Evolutionary conservation across 106 monocot genomes (phyloP), one percentile per base, ranked within the genome.

Genomic region (Apostasia ramifera): DNA sequence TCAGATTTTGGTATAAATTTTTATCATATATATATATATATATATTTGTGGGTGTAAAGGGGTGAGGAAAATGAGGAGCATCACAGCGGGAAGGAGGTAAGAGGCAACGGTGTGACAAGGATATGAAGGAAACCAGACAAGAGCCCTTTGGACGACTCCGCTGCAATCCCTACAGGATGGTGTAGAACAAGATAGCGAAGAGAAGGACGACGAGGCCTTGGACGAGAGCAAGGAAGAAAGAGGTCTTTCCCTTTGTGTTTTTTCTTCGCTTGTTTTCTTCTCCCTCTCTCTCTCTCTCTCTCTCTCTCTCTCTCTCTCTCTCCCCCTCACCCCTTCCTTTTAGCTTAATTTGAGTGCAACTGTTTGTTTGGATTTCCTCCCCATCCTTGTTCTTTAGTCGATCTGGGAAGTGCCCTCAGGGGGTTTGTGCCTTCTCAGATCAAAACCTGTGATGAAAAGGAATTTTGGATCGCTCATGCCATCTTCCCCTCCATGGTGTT

Each of bases 371-470:
- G 54, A 51, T 55, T 55, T 62, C 66, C 72, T 10, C 56, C 38
- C 44, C 47, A 10, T 9, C 65, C 67, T 74, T 74, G 59, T 74
- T 74, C 74, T 74, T 74, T 67, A 42, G 72, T 48, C 41, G 52
- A 52, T 59, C 4, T 77, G 41, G 75, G 68, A 75, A 75, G 75
- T 68, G 45, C 50, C 75, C 49, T 59, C 40, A 75, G 71, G 50
- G 15, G 71, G 50, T 14, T 26, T 26, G 26, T 26, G 26, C 26
- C 26, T 26, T 26, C 26, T 26, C 26, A 0, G 26, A 26, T 26
- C 26, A 26, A 26, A 26, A 26, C 26, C 26, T 26, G 26, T 26
- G 26, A 26, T 26, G 26, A 26, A 26, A 26, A 26, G 26, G 26
- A 26, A 26, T 26, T 26, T 26, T 26, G 46, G 10, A 44, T 44